Base-by-base conservation (phyloP, 176 grass and related monocot genomes). In the barley (Hordeum vulgare) region DNA sequence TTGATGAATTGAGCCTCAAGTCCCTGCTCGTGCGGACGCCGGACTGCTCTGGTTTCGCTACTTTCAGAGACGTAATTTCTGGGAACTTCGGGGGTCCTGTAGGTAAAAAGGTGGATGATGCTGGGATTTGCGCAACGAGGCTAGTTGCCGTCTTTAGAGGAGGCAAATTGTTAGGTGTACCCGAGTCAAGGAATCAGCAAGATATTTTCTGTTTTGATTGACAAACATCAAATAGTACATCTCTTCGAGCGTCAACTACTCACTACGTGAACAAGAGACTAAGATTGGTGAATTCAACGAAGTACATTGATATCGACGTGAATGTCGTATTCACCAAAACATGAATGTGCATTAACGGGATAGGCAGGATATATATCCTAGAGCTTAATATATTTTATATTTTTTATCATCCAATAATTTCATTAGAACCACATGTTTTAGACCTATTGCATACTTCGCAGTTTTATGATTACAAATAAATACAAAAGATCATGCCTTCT, bases 161-260 rank as follows among this genome's bases (percentile, higher is more conserved):
- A 76, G 3, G 31, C 41, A 40, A 80, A 89, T 49, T 37, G 82
- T 4, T 84, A 74, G 20, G n/a, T 17, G 35, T 53, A 71, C 80
- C 66, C 24, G 17, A 17, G 27, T 18, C 18, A 20, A 56, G 53
- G 53, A 56, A 21, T 21, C 18, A 56, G 53, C 20, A 21, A 2
- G 20, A 9, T 21, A 8, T 56, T 53, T 56, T 3, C 53, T 21
- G 53, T 56, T 56, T 56, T 18, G 15, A 47, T 33, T 33, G 31
- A 33, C 31, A 33, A 33, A 4, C 31, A 33, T 33, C 31, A 33
- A 2, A 33, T 33, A 33, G 3, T 31, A 31, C 29, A 31, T 31
- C 29, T 31, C 2, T 31, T 31, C 3, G 29, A 31, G 29, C 29
- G 29, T 31, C 29, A 31, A 31, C 29, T 31, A 7, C 35, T 51